phyloP scores from a whole-genome alignment of 2,329 filamentous ascomycete genomes.

The Ophiosphaerella herpotricha region DNA sequence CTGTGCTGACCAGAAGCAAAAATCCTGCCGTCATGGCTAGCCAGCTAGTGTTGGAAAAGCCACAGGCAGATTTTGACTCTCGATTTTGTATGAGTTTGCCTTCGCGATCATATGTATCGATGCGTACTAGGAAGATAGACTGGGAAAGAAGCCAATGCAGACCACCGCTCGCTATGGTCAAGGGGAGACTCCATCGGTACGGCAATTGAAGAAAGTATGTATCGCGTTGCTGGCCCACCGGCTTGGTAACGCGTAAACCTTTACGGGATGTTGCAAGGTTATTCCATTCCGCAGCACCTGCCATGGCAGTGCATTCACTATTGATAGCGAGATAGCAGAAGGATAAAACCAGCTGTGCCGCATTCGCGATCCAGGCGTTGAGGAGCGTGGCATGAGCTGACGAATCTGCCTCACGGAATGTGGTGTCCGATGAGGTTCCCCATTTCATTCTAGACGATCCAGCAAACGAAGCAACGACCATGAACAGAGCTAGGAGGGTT shows the following conservation, averaged over 20 bases:
- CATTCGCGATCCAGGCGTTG: constrained; percentile 50
- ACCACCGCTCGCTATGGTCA: constrained; percentile 29
- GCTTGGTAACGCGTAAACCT: constrained; percentile 42
- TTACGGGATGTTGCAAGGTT: constrained; percentile 40
- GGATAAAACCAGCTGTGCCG: constrained; percentile 54
- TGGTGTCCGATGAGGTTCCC: constrained; percentile 12
- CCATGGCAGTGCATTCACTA: constrained; percentile 52
- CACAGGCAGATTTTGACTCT: constrained; percentile 8
- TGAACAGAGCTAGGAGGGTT: not conserved
- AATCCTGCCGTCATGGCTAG: constrained; percentile 2
- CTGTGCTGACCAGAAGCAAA: constrained; percentile 54
- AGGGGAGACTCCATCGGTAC: constrained; percentile 42
- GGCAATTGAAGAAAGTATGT: constrained; percentile 48
- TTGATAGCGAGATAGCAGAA: constrained; percentile 53
- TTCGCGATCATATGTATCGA: constrained; percentile 13
- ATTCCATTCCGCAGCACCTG: constrained; percentile 54
- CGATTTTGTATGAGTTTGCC: not conserved
- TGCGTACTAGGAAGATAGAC: constrained; percentile 45
- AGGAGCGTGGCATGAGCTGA: not conserved
- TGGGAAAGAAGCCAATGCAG: constrained; percentile 17
- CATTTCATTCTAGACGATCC: constrained; percentile 4
- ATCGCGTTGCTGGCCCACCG: constrained; percentile 33
- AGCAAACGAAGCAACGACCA: not conserved
- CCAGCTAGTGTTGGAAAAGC: constrained; percentile 1
- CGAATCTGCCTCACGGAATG: constrained; percentile 1